Evolutionary conservation across 2,329 filamentous ascomycete species (phyloP).

Genomic region (Penicillium sp.): DNA sequence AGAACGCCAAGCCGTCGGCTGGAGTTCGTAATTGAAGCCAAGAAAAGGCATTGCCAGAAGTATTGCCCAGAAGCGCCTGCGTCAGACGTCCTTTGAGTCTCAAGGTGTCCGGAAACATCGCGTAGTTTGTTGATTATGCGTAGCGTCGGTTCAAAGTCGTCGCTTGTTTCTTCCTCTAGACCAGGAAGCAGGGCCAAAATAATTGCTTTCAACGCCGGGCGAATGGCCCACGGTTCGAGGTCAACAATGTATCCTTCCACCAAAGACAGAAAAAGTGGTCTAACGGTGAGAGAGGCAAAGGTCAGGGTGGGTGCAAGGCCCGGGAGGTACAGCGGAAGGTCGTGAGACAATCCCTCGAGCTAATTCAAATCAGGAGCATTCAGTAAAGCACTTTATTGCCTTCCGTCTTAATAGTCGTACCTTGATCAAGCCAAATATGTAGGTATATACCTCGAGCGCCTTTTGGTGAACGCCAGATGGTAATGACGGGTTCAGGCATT

Average conservation of each 20-base stretch:
- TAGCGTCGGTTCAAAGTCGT: conserved; percentile 89
- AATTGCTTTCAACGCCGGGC: conserved; percentile 84
- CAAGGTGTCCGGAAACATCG: conserved; percentile 52
- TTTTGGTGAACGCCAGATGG: conserved; percentile 98
- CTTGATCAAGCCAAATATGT: conserved; percentile 81
- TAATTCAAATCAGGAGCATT: conserved; percentile 26
- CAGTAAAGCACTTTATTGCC: conserved; percentile 6
- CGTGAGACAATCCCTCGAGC: conserved; percentile 68
- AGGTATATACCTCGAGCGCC: conserved; percentile 85
- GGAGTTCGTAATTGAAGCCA: conserved; percentile 85
- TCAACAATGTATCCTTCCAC: conserved; percentile 74
- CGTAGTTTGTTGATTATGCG: conserved; percentile 74
- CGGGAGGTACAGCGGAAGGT: conserved; percentile 82
- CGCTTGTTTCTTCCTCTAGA: conserved; percentile 90
- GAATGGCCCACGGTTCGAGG: conserved; percentile 64
- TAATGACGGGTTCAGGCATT: conserved; percentile 88
- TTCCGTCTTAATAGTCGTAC: conserved; percentile 38
- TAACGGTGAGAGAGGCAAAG: conserved; percentile 88
- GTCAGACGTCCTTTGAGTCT: conserved; percentile 49
- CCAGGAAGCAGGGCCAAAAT: conserved; percentile 85
- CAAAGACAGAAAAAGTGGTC: conserved; percentile 76
- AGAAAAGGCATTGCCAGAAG: conserved; percentile 97
- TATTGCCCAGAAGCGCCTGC: conserved; percentile 66
- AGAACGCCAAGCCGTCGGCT: conserved; percentile 79
- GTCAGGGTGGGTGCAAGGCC: conserved; percentile 84